Evolutionary conservation across 2,329 filamentous ascomycete species (phyloP).

Genomic region (Colletotrichum sidae): DNA sequence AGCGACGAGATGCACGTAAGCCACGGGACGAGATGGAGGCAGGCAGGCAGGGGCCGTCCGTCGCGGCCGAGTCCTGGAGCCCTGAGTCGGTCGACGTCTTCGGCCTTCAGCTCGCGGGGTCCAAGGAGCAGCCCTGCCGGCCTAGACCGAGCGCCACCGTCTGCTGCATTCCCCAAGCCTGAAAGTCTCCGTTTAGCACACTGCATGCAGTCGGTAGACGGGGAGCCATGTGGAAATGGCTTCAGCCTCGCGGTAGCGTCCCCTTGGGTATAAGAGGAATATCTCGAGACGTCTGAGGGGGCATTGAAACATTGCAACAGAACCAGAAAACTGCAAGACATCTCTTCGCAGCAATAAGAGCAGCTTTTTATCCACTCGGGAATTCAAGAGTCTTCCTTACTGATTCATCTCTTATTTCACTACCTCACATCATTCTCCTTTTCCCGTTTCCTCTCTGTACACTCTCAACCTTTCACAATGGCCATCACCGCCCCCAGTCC

Average conservation of each 20-base stretch:
- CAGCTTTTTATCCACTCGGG: background rate
- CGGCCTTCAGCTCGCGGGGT: conserved; percentile 13
- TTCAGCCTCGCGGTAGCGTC: background rate
- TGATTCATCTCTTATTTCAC: too few relatives aligned
- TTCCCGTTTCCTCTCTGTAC: background rate
- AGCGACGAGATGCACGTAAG: background rate
- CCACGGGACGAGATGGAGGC: background rate
- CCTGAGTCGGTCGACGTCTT: conserved; percentile 12
- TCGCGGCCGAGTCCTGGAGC: conserved; percentile 9
- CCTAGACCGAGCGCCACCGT: conserved; percentile 23
- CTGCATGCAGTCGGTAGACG: conserved; percentile 16
- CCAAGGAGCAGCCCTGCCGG: conserved; percentile 2
- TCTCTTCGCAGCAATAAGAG: background rate
- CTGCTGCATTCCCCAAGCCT: background rate
- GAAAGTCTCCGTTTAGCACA: conserved; percentile 23
- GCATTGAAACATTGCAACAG: background rate
- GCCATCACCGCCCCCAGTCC: conserved; percentile 9
- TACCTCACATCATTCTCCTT: background rate
- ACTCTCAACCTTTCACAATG: conserved; percentile 23
- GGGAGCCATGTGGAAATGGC: background rate
- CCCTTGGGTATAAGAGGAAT: conserved; percentile 31
- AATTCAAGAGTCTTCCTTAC: background rate
- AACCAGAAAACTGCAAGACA: background rate
- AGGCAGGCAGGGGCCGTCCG: conserved; percentile 9
- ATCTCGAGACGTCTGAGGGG: background rate